A percentile compares a stretch with the other conserved stretches of the same genome.
These are phyloP conservation scores for Catharanthus roseus DNA, from an alignment of 257 asterid genomes.

Conservation along the genomic window DNA sequence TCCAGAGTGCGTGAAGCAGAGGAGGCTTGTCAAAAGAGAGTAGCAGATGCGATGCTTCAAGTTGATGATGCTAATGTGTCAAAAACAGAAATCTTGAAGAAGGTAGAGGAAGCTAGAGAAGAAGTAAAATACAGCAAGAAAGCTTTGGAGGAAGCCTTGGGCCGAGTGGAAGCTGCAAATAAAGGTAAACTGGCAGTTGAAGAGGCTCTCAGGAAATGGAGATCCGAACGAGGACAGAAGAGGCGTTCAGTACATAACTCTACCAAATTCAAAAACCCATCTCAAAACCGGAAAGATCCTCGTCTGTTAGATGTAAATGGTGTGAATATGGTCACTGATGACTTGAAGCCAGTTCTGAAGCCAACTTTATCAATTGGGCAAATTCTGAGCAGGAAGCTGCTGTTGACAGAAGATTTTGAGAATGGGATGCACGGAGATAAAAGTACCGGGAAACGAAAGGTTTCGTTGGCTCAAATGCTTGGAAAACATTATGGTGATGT, in stretches of 20 bases:
- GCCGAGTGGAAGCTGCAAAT: slow-evolving; percentile 73
- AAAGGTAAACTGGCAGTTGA: slow-evolving; percentile 70
- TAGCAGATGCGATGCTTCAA: slow-evolving; percentile 37
- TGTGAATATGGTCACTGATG: slow-evolving; percentile 39
- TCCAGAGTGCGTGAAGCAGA: slow-evolving; percentile 65
- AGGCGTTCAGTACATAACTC: slow-evolving; percentile 46
- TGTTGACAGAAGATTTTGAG: slow-evolving; percentile 62
- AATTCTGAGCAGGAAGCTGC: slow-evolving; percentile 67
- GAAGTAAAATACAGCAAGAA: slow-evolving; percentile 71
- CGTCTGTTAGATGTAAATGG: slow-evolving; percentile 51
- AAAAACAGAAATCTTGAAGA: slow-evolving; percentile 47
- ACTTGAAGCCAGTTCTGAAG: slow-evolving; percentile 51
- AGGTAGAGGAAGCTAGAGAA: slow-evolving; percentile 78
- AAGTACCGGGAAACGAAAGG: slow-evolving; percentile 44
- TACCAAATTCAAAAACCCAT: slow-evolving; percentile 62
- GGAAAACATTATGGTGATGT: slow-evolving; percentile 32
- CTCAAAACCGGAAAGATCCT: slow-evolving; percentile 47
- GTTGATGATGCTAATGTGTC: slow-evolving; percentile 63
- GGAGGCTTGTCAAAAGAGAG: slow-evolving; percentile 38
- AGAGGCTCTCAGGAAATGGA: slow-evolving; percentile 80
- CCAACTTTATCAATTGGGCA: slow-evolving; percentile 56
- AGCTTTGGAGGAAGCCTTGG: slow-evolving; percentile 69
- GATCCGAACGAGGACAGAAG: slow-evolving; percentile 77
- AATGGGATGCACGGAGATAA: slow-evolving; percentile 32
- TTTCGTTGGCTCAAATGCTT: slow-evolving; percentile 77